Percentiles rank a stretch among this genome's conserved stretches.
Evolutionary conservation across 495 filamentous ascomycete species (phyloP).

Genomic region (Rhypophila decipiens): DNA sequence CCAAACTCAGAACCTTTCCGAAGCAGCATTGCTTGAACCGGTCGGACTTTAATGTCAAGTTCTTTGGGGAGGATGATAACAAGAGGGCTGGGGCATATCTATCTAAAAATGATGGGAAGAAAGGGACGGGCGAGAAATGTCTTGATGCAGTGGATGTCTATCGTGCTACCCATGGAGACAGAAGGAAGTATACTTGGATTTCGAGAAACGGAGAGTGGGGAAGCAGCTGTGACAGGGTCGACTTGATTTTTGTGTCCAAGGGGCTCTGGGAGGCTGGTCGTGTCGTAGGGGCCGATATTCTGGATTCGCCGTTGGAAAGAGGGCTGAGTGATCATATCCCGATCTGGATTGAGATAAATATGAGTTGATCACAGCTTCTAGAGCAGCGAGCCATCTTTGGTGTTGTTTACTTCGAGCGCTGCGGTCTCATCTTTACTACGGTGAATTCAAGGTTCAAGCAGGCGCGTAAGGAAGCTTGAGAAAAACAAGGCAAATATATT

Average conservation of each 20-base stretch:
- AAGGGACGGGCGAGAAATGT: not conserved
- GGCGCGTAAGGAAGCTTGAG: too few relatives aligned
- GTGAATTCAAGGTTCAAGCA: too few relatives aligned
- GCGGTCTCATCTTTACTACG: too few relatives aligned
- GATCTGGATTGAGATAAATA: conserved; percentile 18
- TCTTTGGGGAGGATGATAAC: conserved; percentile 31
- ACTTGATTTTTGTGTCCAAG: conserved; percentile 26
- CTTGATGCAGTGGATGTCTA: conserved; percentile 27
- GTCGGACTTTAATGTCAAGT: conserved; percentile 41
- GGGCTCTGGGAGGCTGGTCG: conserved; percentile 9
- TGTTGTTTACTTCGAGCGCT: too few relatives aligned
- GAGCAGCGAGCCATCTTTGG: too few relatives aligned
- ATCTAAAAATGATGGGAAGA: conserved; percentile 6
- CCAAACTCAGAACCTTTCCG: conserved; percentile 32
- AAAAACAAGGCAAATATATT: too few relatives aligned
- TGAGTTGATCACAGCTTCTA: too few relatives aligned
- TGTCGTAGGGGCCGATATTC: conserved; percentile 24
- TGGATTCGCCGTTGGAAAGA: conserved; percentile 27
- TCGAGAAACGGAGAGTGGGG: conserved; percentile 27
- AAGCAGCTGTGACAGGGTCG: conserved; percentile 31
- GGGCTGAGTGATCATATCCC: conserved; percentile 33
- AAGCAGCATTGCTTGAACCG: conserved; percentile 42
- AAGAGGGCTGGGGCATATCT: conserved; percentile 15
- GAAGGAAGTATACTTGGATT: conserved; percentile 28
- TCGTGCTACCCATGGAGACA: conserved; percentile 13